Evolutionary conservation across 2,329 filamentous ascomycete genomes (phyloP), one percentile per base, ranked within the genome.

Genomic region (Coniochaeta hoffmannii): DNA sequence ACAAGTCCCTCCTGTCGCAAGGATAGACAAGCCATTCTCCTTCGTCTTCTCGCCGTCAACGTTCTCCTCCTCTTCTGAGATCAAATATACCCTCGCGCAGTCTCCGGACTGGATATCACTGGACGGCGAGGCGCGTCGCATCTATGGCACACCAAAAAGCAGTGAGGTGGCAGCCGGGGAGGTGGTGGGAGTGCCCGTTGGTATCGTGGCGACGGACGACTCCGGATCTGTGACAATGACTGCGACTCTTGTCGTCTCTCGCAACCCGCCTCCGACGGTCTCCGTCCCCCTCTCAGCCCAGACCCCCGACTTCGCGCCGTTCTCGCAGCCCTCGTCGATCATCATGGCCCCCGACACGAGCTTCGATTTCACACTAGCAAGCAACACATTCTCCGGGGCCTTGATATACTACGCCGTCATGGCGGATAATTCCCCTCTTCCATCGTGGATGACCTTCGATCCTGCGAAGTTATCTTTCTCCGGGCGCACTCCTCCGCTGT

Each of bases 391-490:
- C 67, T 69, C 70, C 3, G 71, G 74, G 10, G 73, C 71, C 15
- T 76, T 85, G 53, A 82, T 83, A 56, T 96, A 91, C 68, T 93
- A 94, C 66, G 89, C 89, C 9, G 84, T 87, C 3, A 87, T 89
- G 4, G 77, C 76, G 5, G 81, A 93, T 64, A 88, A 89, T 64
- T 89, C 88, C n/a, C 90, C 91, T 34, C 73, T 96, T 34, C 91
- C 91, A 19, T 86, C 90, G 0, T 96, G 91, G 91, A 74, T 96
- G 46, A 73, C 73, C n/a, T 96, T 96, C 64, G 81, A 94, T 61
- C 66, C 79, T 1, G 66, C 66, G 1, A 76, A 70, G 0, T 72
- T 96, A 36, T 78, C 77, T 0, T 95, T 96, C 63, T 81, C 80
- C 1, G 91, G 91, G 24, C 81, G 72, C 32, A 87, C 87, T 1